These are phyloP conservation scores for Emericellopsis cladophorae DNA, from an alignment of 2,329 filamentous ascomycete genomes.

Conservation along the genomic window DNA sequence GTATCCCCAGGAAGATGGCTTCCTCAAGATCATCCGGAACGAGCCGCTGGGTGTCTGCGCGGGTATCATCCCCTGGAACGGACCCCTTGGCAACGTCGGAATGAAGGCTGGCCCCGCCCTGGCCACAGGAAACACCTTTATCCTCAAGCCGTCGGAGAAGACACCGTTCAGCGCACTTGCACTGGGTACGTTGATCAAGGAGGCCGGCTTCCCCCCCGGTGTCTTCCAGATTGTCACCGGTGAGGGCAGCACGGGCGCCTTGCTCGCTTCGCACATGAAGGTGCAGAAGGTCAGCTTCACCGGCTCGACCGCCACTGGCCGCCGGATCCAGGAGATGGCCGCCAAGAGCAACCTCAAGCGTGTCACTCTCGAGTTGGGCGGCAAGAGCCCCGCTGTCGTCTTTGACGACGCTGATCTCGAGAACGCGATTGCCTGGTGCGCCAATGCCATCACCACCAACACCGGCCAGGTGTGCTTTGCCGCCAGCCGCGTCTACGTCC, in stretches of 20 bases:
- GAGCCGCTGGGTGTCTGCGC: constrained; percentile 18
- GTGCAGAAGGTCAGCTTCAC: constrained; percentile 53
- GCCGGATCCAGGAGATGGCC: constrained; percentile 50
- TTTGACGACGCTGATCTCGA: constrained; percentile 54
- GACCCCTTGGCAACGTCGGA: constrained; percentile 19
- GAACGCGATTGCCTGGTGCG: constrained; percentile 33
- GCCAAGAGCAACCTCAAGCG: constrained; percentile 53
- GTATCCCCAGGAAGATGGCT: constrained; percentile 29
- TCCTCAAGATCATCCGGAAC: constrained; percentile 23
- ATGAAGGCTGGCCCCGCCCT: constrained; percentile 26
- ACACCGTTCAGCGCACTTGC: constrained; percentile 21
- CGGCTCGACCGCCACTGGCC: constrained; percentile 54
- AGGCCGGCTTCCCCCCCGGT: constrained; percentile 29
- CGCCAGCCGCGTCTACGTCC: constrained; percentile 59
- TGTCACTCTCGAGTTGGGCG: constrained; percentile 61
- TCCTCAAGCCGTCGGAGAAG: constrained; percentile 30
- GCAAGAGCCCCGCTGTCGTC: constrained; percentile 54
- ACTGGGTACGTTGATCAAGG: constrained; percentile 18
- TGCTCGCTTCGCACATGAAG: constrained; percentile 13
- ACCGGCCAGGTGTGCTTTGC: constrained; percentile 67
- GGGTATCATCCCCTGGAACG: constrained; percentile 40
- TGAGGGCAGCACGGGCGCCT: constrained; percentile 18
- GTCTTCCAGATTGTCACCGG: constrained; percentile 28
- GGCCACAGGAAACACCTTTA: constrained; percentile 27
- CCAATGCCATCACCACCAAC: constrained; percentile 48